phyloP scores from a whole-genome alignment of 305 asterid genomes.

The Fraxinus albicans region DNA sequence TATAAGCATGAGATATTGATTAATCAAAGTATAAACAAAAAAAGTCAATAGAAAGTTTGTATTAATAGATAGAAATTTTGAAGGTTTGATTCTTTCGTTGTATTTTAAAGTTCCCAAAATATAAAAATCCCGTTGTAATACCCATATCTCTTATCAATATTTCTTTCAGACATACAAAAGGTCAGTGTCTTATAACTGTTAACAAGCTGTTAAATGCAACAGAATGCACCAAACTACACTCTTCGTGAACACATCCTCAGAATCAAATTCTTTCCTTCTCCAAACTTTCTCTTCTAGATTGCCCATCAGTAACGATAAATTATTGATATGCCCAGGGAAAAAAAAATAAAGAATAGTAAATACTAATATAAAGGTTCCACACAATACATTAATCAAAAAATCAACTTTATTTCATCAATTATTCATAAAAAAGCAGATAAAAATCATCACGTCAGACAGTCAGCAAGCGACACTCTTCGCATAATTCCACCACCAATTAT shows the following conservation, averaged over 20 bases:
- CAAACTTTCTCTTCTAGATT: neutral
- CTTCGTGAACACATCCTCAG: neutral
- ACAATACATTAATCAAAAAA: slow-evolving; percentile 1
- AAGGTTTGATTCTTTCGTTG: neutral
- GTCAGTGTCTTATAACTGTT: neutral
- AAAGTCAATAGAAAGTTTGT: neutral
- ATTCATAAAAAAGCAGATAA: slow-evolving; percentile 11
- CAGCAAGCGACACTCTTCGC: slow-evolving; percentile 5
- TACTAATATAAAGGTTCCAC: neutral
- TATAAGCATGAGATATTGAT: neutral
- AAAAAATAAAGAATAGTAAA: neutral
- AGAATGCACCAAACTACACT: neutral
- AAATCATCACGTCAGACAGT: slow-evolving; percentile 16
- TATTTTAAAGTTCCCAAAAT: neutral
- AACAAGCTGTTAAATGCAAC: neutral
- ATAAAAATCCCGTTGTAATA: neutral
- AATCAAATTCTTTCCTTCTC: neutral
- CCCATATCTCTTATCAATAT: neutral
- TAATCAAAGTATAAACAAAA: neutral
- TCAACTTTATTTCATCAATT: neutral
- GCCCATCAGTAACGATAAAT: neutral
- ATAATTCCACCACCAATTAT: slow-evolving; percentile 22
- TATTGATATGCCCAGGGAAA: slow-evolving; percentile 5
- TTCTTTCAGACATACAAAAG: neutral
- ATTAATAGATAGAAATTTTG: neutral